A percentile compares a stretch with the other conserved stretches of the same genome.
Conservation (phyloP, 345 rosid genomes). For the Gossypium rotundifolium region DNA sequence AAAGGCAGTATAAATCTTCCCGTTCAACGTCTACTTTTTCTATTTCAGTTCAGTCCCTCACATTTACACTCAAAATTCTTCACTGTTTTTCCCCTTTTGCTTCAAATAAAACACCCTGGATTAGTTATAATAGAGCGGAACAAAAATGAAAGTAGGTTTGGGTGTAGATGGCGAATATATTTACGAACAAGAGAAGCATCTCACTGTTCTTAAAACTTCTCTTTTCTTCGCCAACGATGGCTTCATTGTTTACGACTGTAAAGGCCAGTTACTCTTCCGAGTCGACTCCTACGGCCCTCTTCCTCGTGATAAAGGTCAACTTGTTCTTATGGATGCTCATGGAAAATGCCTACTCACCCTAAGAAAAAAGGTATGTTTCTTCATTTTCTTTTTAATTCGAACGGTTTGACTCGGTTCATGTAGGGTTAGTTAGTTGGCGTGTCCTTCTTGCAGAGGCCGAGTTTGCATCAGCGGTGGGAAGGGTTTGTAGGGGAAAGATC, state of each 20-base stretch:
- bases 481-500: conserved; percentile 55
- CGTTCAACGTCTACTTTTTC: not conserved
- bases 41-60: not conserved
- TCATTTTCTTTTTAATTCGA: not conserved
- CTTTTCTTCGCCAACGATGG: conserved; percentile 88
- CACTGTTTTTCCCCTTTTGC: not conserved
- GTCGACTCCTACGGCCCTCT: conserved; percentile 92
- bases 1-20: not conserved
- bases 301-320: conserved; percentile 49
- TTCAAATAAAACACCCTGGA: not conserved
- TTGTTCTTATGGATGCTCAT: conserved; percentile 78
- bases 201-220: conserved; percentile 76
- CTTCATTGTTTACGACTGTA: conserved; percentile 67
- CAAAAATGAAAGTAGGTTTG: conserved; percentile 31
- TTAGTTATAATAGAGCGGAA: no score
- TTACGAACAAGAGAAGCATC: conserved; percentile 51
- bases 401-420: not conserved
- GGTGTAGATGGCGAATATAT: conserved; percentile 56
- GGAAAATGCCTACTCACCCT: conserved; percentile 89
- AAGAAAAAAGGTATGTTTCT: conserved; percentile 51
- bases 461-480: conserved; percentile 68
- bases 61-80: not conserved
- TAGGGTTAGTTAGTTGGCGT: conserved; percentile 7
- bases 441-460: conserved; percentile 44
- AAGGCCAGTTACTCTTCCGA: conserved; percentile 65